Conservation (phyloP, 345 rosid genomes). For the Raphanus sativus region DNA sequence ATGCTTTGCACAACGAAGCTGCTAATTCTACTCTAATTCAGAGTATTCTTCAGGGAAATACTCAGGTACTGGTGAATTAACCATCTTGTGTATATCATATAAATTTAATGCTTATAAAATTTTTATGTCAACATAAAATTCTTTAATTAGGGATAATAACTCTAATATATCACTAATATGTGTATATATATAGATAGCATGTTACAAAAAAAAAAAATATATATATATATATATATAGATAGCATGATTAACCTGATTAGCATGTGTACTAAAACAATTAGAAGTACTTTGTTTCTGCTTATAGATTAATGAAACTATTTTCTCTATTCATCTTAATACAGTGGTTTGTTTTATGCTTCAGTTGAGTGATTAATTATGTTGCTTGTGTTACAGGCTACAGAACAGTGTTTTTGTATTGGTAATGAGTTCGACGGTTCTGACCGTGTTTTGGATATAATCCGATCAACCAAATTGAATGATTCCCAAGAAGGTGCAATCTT, state of each 20-base stretch:
- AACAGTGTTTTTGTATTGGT: constrained; percentile 1
- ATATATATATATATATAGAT: too few relatives aligned
- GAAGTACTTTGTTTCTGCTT: not conserved
- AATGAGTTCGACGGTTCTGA: constrained; percentile 5
- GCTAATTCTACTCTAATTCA: constrained; percentile 22
- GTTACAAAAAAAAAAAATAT: too few relatives aligned
- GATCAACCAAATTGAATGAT: constrained; percentile 31
- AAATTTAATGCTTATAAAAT: not conserved
- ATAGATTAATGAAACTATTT: too few relatives aligned
- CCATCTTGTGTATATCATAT: not conserved
- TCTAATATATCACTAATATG: not conserved
- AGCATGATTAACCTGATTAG: not conserved
- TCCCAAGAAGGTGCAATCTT: constrained; percentile 42
- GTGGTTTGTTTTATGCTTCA: not conserved
- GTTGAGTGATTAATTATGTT: not conserved
- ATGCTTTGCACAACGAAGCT: constrained; percentile 33
- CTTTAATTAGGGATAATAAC: not conserved
- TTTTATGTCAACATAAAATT: too few relatives aligned
- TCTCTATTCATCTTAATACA: too few relatives aligned
- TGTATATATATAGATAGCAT: too few relatives aligned
- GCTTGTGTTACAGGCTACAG: not conserved
- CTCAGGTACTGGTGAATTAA: constrained; percentile 9
- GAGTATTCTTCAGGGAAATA: constrained; percentile 29
- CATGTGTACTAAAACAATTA: not conserved
- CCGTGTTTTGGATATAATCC: not conserved